phyloP scores from a whole-genome alignment of 2,329 filamentous ascomycete species.

The Fusarium pseudocircinatum region DNA sequence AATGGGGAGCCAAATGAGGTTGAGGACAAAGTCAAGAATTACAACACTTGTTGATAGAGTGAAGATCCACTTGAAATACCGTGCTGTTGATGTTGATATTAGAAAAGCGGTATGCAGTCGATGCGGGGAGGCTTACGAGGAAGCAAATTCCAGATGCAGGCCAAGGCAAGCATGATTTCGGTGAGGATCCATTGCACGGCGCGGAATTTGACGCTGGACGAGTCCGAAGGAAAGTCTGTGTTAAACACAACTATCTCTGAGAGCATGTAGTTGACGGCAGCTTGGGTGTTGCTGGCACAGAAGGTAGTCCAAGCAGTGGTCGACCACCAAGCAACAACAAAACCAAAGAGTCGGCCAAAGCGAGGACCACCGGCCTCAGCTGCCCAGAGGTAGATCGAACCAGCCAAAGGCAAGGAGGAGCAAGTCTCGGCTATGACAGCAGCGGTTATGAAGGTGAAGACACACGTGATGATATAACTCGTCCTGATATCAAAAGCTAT shows the following conservation, averaged over 20 bases:
- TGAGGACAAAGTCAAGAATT: neutral
- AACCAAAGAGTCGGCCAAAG: neutral
- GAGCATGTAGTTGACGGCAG: neutral
- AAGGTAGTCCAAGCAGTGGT: neutral
- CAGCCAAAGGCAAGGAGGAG: neutral
- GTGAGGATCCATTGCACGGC: neutral
- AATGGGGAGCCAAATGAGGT: neutral
- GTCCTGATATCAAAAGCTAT: neutral
- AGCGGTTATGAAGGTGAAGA: neutral
- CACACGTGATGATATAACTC: neutral
- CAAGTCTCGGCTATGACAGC: neutral
- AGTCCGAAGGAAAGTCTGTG: neutral
- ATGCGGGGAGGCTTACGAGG: neutral
- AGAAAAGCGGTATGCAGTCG: too few relatives aligned
- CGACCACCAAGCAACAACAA: conserved; percentile 1
- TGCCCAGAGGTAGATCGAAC: neutral
- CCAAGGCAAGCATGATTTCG: neutral
- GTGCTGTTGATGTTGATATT: neutral
- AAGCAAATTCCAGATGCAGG: neutral
- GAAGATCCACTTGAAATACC: conserved; percentile 6
- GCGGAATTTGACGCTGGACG: neutral
- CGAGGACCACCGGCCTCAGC: neutral
- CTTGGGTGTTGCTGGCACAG: neutral
- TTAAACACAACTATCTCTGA: neutral
- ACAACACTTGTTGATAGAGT: neutral